phyloP scores from a whole-genome alignment of 2,329 filamentous ascomycete genomes.

The Chaetomium globosum region DNA sequence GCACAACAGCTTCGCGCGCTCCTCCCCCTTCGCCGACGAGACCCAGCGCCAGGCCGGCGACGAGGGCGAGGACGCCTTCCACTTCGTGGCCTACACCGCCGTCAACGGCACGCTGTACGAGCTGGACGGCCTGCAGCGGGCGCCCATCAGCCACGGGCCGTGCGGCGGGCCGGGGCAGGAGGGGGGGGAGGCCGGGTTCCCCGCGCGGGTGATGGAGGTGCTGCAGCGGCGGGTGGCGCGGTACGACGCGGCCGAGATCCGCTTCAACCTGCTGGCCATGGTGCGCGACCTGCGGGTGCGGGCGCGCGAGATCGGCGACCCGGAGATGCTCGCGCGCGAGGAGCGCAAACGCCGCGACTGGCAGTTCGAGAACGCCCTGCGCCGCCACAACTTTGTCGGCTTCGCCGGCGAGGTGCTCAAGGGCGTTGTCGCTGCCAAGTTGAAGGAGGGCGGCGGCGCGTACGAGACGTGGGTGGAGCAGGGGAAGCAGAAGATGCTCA shows the following conservation, averaged over 20 bases:
- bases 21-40: slow-evolving; percentile 91
- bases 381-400: slow-evolving; percentile 93
- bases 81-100: slow-evolving; percentile 94
- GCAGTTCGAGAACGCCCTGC: slow-evolving; percentile 92
- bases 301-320: slow-evolving; percentile 80
- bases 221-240: slow-evolving; percentile 79
- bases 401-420: slow-evolving; percentile 91
- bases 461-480: slow-evolving; percentile 76
- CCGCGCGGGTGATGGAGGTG: slow-evolving; percentile 80
- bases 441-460: slow-evolving; percentile 64
- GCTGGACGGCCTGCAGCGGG: slow-evolving; percentile 89
- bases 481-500: slow-evolving; percentile 43
- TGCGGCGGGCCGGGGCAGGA: slow-evolving; percentile 59
- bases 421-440: slow-evolving; percentile 75
- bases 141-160: slow-evolving; percentile 83
- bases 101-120: slow-evolving; percentile 84
- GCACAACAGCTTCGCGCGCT: slow-evolving; percentile 88
- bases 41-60: slow-evolving; percentile 72
- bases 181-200: slow-evolving; percentile 66
- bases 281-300: slow-evolving; percentile 77
- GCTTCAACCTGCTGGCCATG: slow-evolving; percentile 95
- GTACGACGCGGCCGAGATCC: slow-evolving; percentile 84
- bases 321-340: slow-evolving; percentile 75
- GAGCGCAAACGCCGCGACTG: slow-evolving; percentile 82
- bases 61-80: slow-evolving; percentile 86